Evolutionary conservation across 768 basidiomycete genomes (phyloP).

Genomic region (Hericium erinaceus): DNA sequence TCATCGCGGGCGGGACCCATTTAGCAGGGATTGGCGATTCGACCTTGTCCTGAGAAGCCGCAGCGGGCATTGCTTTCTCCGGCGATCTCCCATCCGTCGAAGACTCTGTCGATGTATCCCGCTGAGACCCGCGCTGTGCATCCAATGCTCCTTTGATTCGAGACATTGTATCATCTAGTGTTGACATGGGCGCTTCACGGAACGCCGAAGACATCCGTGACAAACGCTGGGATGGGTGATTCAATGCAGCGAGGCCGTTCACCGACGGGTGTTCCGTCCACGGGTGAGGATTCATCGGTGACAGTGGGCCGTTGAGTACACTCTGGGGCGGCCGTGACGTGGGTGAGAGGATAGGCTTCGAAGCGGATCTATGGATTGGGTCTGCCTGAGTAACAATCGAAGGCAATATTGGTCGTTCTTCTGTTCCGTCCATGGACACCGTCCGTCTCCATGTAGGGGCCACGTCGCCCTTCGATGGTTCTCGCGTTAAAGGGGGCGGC

Average conservation of each 20-base stretch:
- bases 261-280: neutral
- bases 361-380: neutral
- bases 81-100: neutral
- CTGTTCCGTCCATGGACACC: neutral
- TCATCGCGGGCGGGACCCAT: conserved; percentile 21
- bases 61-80: neutral
- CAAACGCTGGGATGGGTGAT: conserved; percentile 12
- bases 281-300: neutral
- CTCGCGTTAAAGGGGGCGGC: neutral
- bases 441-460: conserved; percentile 37
- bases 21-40: conserved; percentile 12
- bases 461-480: conserved; percentile 24
- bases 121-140: conserved; percentile 26
- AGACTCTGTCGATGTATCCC: neutral
- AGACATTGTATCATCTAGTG: conserved; percentile 75
- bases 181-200: conserved; percentile 54
- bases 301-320: neutral
- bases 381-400: neutral
- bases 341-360: neutral
- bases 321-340: neutral
- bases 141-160: conserved; percentile 76
- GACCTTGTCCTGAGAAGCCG: neutral
- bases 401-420: conserved; percentile 6
- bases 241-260: conserved; percentile 4
- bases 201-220: conserved; percentile 22